phyloP scores from a whole-genome alignment of 306 rosid genomes.

The Lathyrus aphaca region DNA sequence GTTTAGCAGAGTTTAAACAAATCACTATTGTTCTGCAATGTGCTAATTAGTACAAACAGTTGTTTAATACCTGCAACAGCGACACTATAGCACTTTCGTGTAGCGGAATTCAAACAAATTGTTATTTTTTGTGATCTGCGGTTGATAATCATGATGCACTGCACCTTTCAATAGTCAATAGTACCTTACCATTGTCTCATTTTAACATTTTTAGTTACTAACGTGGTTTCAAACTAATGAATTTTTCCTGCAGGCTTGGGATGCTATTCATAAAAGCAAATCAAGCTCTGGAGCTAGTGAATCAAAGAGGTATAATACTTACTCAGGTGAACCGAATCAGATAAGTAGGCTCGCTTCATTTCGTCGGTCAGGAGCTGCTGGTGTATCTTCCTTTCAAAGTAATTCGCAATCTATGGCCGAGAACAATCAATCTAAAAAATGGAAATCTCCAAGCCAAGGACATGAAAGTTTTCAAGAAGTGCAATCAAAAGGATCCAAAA shows the following conservation, averaged over 20 bases:
- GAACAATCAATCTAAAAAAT: slow-evolving; percentile 44
- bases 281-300: slow-evolving; percentile 49
- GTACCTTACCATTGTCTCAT: slow-evolving; percentile 4
- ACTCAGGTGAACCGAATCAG: slow-evolving; percentile 61
- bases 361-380: slow-evolving; percentile 52
- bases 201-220: not conserved
- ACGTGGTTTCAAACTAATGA: slow-evolving; percentile 15
- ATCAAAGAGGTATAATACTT: slow-evolving; percentile 49
- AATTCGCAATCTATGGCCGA: slow-evolving; percentile 53
- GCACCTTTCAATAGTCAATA: slow-evolving; percentile 3
- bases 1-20: too few relatives aligned
- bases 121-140: too few relatives aligned
- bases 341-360: slow-evolving; percentile 64
- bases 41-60: too few relatives aligned
- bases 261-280: slow-evolving; percentile 56
- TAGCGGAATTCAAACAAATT: too few relatives aligned
- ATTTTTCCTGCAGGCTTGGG: slow-evolving; percentile 56
- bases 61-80: too few relatives aligned
- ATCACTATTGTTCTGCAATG: too few relatives aligned
- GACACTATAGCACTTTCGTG: too few relatives aligned
- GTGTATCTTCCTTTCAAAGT: slow-evolving; percentile 61
- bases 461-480: slow-evolving; percentile 43
- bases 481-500: slow-evolving; percentile 44
- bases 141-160: not conserved
- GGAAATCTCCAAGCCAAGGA: slow-evolving; percentile 34